Percentiles rank a stretch among this genome's conserved stretches.
Evolutionary conservation across 345 rosid genomes (phyloP).

Genomic region (Citrus mangshanensis): DNA sequence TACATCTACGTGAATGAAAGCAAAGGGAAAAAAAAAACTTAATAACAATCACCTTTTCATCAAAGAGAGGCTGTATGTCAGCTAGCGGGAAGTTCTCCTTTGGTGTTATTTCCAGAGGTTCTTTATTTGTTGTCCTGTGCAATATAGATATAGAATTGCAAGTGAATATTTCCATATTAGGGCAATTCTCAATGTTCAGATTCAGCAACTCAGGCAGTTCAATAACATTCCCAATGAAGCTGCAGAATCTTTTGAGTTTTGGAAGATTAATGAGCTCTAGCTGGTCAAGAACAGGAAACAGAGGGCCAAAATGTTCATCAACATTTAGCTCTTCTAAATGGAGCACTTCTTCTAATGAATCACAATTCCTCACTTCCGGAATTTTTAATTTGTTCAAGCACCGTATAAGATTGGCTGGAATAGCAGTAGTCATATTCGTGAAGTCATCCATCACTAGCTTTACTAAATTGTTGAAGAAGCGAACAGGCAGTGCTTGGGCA

Average conservation of each 20-base stretch:
- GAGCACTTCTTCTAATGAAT: conserved; percentile 15
- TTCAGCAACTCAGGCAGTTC: background rate
- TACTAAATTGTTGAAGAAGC: conserved; percentile 9
- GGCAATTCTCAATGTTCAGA: background rate
- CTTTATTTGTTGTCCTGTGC: no score
- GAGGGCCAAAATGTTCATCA: no score
- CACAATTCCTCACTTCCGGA: conserved; percentile 4
- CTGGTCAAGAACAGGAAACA: no score
- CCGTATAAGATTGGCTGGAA: background rate
- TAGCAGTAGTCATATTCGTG: background rate
- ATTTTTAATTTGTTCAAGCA: background rate
- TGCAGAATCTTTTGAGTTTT: conserved; percentile 3
- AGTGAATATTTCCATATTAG: conserved; percentile 7
- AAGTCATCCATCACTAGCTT: background rate
- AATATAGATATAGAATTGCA: no score
- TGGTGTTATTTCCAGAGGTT: no score
- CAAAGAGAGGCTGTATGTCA: no score
- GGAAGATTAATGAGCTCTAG: background rate
- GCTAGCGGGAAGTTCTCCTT: no score
- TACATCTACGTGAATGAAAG: background rate
- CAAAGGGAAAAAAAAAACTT: background rate
- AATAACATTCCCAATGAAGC: background rate
- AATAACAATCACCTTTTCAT: background rate
- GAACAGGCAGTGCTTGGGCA: background rate
- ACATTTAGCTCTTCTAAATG: background rate